A percentile compares a stretch with the other conserved stretches of the same genome.
These are phyloP conservation scores for Brachypodium distachyon DNA, from an alignment of 202 grass and related monocot species.

Conservation along the genomic window DNA sequence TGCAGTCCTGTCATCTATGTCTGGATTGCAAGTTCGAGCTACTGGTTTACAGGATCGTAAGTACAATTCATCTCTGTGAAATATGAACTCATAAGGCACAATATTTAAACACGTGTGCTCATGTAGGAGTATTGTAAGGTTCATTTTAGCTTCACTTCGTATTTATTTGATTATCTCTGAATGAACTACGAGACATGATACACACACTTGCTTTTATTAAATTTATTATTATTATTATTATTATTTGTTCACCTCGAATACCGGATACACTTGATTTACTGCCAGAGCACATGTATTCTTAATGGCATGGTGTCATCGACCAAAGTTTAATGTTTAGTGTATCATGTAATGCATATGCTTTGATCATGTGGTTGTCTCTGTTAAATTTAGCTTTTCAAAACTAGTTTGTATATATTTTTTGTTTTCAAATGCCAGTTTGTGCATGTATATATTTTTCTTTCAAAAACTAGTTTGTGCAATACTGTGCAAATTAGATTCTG, in stretches of 20 bases:
- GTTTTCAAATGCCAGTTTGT: not conserved
- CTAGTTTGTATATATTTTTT: not conserved
- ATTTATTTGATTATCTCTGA: conserved; percentile 7
- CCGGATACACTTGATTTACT: not conserved
- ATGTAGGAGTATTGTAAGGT: not conserved
- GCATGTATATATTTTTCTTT: not conserved
- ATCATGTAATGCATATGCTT: not conserved
- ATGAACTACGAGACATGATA: not conserved
- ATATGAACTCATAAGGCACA: conserved; percentile 10
- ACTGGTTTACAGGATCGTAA: conserved; percentile 63
- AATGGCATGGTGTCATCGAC: not conserved
- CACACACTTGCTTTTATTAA: not conserved
- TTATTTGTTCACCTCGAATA: not conserved
- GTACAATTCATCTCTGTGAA: conserved; percentile 18
- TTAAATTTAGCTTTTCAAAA: not conserved
- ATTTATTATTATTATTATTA: not conserved
- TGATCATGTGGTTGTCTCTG: not conserved
- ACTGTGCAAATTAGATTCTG: not conserved
- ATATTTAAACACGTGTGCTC: not conserved
- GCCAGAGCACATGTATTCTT: not conserved
- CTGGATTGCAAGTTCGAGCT: conserved; percentile 74
- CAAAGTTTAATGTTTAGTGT: not conserved
- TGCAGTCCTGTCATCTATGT: conserved; percentile 87
- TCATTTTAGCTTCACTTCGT: not conserved
- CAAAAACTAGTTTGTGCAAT: not conserved